These are phyloP conservation scores for Stagonosporopsis tanaceti DNA, from an alignment of 2,329 filamentous ascomycete genomes.

Conservation along the genomic window DNA sequence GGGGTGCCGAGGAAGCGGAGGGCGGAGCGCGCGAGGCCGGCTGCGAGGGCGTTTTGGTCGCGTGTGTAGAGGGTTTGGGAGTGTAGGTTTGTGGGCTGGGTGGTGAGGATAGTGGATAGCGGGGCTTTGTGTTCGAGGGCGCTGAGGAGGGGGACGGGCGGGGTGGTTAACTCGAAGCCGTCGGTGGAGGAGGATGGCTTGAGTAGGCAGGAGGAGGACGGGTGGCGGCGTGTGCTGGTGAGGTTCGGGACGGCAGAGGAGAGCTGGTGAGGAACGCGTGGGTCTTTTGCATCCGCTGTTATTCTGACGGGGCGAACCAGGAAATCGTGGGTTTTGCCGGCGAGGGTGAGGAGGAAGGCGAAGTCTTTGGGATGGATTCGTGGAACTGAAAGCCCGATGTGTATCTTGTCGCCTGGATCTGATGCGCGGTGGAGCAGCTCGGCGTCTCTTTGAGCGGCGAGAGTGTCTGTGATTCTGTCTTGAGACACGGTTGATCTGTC, in stretches of 20 bases:
- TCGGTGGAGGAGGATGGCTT: slow-evolving; percentile 28
- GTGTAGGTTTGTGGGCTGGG: slow-evolving; percentile 21
- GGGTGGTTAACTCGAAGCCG: slow-evolving; percentile 34
- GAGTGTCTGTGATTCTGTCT: slow-evolving; percentile 27
- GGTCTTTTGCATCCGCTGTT: neutral
- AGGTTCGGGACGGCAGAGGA: slow-evolving; percentile 17
- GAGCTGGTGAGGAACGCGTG: neutral
- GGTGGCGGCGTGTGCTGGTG: slow-evolving; percentile 12
- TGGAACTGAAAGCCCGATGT: slow-evolving; percentile 38
- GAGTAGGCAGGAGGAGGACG: slow-evolving; percentile 24
- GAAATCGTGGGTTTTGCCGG: slow-evolving; percentile 31
- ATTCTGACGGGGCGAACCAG: slow-evolving; percentile 27
- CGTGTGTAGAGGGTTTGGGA: slow-evolving; percentile 35
- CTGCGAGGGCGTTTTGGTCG: slow-evolving; percentile 36
- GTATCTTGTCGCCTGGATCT: slow-evolving; percentile 20
- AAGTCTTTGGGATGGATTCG: slow-evolving; percentile 38
- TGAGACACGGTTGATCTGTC: slow-evolving; percentile 22
- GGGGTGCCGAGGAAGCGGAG: slow-evolving; percentile 36
- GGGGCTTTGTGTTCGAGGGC: slow-evolving; percentile 36
- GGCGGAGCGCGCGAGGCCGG: slow-evolving; percentile 31
- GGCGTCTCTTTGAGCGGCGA: slow-evolving; percentile 36
- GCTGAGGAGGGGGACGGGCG: slow-evolving; percentile 27
- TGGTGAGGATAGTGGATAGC: slow-evolving; percentile 27
- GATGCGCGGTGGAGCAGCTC: slow-evolving; percentile 34
- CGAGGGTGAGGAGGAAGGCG: slow-evolving; percentile 32